A percentile compares a stretch with the other conserved stretches of the same genome.
These are phyloP conservation scores for Rachicladosporium sp. DNA, from an alignment of 2,329 filamentous ascomycete species.

Conservation along the genomic window DNA sequence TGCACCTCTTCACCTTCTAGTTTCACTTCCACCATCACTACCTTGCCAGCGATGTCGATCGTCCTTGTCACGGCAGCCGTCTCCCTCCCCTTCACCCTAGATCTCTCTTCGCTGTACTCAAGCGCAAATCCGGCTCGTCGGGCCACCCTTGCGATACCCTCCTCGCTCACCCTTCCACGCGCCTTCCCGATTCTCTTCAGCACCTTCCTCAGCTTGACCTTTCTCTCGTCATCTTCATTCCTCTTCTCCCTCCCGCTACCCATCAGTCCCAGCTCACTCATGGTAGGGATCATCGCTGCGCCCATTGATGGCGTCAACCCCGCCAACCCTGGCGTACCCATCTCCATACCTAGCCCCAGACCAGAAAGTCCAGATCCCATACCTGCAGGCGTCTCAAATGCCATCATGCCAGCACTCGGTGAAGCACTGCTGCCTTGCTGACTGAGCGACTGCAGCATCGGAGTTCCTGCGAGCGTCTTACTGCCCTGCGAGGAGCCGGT, in stretches of 20 bases:
- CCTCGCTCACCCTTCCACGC: conserved; percentile 60
- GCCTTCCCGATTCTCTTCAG: conserved; percentile 55
- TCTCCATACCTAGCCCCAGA: conserved; percentile 18
- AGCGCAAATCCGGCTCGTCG: conserved; percentile 49
- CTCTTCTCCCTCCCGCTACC: conserved; percentile 25
- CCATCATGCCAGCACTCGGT: conserved; percentile 12
- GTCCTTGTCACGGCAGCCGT: conserved; percentile 15
- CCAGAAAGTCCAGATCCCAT: conserved; percentile 6
- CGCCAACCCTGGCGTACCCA: conserved; percentile 30
- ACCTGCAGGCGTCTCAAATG: conserved; percentile 17
- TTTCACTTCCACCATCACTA: conserved; percentile 23
- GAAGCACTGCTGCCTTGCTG: conserved; percentile 17
- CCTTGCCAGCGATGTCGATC: conserved; percentile 25
- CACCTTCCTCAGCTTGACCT: conserved; percentile 44
- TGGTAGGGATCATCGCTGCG: conserved; percentile 29
- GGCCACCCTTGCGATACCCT: conserved; percentile 58
- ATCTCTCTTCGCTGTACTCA: conserved; percentile 17
- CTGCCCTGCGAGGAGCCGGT: conserved; percentile 16
- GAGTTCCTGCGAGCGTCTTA: conserved; percentile 19
- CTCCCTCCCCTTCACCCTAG: conserved; percentile 51
- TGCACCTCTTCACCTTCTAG: conserved; percentile 8
- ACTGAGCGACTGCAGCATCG: conserved; percentile 23
- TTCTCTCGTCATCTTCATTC: conserved; percentile 41
- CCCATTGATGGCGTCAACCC: conserved; percentile 22
- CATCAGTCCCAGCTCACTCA: conserved; percentile 32